These are phyloP conservation scores for Brettanomyces sp. DNA, from an alignment of 805 yeast species.

Conservation along the genomic window DNA sequence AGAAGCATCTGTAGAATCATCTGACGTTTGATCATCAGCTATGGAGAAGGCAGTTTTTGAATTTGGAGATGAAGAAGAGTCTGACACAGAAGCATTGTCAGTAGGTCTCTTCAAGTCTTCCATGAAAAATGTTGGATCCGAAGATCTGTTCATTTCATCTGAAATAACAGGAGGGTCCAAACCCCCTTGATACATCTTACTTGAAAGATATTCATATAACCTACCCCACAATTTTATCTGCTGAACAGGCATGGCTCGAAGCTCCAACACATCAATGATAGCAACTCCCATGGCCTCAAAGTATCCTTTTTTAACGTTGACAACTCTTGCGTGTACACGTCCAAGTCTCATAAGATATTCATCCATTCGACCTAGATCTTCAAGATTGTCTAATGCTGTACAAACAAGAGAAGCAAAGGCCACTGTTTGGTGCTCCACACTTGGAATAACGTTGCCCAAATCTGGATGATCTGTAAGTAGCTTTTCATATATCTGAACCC, in stretches of 20 bases:
- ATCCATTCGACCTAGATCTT: constrained; percentile 40
- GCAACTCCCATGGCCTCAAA: constrained; percentile 61
- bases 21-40: no score
- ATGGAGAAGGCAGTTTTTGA: no score
- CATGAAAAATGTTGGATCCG: neutral
- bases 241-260: constrained; percentile 27
- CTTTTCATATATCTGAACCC: constrained; percentile 60
- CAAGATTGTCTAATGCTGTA: constrained; percentile 49
- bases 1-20: no score
- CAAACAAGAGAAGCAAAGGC: constrained; percentile 63
- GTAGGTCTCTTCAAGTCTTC: neutral
- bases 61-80: neutral
- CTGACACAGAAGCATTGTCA: neutral
- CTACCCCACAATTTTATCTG: no score
- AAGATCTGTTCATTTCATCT: neutral
- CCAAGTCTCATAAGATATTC: constrained; percentile 50
- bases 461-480: constrained; percentile 44
- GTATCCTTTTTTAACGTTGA: constrained; percentile 52
- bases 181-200: constrained; percentile 14
- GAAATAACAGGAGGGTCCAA: neutral
- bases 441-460: constrained; percentile 50
- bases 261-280: constrained; percentile 47
- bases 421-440: constrained; percentile 59
- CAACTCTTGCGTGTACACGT: constrained; percentile 55
- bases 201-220: constrained; percentile 12